Percentiles rank a stretch among this genome's conserved stretches.
These are phyloP conservation scores for Leishmania amazonensis DNA, from an alignment of 208 protist genomes.

Conservation along the genomic window DNA sequence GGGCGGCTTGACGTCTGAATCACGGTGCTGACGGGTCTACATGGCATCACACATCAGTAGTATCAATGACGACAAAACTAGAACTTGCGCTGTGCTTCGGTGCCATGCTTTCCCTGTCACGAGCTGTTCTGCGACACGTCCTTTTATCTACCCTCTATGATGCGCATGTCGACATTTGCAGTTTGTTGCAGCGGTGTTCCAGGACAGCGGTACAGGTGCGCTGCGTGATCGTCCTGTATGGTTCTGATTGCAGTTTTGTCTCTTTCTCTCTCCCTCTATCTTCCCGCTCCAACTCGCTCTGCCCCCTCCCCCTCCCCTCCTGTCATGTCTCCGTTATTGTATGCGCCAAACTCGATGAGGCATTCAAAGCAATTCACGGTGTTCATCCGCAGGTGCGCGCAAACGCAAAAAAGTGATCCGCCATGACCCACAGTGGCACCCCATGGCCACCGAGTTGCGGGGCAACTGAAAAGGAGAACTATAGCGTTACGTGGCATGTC, in stretches of 20 bases:
- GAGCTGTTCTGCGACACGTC: background rate
- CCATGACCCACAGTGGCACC: background rate
- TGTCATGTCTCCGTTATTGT: background rate
- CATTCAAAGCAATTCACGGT: background rate
- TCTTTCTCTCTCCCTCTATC: background rate
- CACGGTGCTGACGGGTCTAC: background rate
- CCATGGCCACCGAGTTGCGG: slow-evolving; percentile 1
- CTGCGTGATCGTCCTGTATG: background rate
- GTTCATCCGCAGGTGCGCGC: background rate
- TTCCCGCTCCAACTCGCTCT: no score
- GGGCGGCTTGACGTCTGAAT: background rate
- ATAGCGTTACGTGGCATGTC: slow-evolving; percentile 25
- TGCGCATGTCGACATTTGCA: background rate
- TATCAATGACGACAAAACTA: background rate
- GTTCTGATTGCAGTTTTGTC: background rate
- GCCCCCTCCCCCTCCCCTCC: background rate
- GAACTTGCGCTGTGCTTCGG: background rate
- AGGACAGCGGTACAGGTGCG: background rate
- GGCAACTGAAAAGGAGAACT: slow-evolving; percentile 10
- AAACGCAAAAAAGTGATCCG: background rate
- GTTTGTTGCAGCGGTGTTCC: background rate
- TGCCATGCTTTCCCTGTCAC: background rate
- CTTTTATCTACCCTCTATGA: background rate
- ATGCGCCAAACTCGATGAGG: background rate
- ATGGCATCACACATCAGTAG: background rate